Evolutionary conservation across 2,329 filamentous ascomycete genomes (phyloP).

Genomic region (Neofusicoccum sp.): DNA sequence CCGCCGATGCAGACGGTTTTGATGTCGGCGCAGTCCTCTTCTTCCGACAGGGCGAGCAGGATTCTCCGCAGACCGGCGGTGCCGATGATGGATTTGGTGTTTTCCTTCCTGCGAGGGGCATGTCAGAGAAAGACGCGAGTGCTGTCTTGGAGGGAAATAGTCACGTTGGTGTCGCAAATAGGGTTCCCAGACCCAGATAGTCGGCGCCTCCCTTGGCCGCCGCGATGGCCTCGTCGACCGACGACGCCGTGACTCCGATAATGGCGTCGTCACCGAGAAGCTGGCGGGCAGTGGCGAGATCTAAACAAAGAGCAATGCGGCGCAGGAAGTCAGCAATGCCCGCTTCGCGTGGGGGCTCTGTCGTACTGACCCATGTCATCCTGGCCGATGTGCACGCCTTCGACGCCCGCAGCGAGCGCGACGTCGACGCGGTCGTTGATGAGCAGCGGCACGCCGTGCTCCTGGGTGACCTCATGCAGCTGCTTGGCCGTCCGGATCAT

Average conservation of each 20-base stretch:
- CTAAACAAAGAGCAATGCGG: conserved; percentile 35
- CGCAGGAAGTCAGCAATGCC: not conserved
- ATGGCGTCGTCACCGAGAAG: conserved; percentile 75
- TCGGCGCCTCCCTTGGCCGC: conserved; percentile 77
- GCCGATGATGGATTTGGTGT: conserved; percentile 80
- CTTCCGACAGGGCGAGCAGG: conserved; percentile 57
- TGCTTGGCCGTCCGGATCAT: conserved; percentile 68
- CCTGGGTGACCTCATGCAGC: conserved; percentile 69
- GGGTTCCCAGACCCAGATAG: conserved; percentile 87
- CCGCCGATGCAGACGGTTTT: conserved; percentile 81
- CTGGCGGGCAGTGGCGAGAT: conserved; percentile 63
- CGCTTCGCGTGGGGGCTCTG: not conserved
- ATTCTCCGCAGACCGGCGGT: conserved; percentile 68
- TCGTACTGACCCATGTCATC: conserved; percentile 72
- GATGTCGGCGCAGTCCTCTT: conserved; percentile 25
- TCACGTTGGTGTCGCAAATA: conserved; percentile 79
- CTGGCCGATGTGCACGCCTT: conserved; percentile 92
- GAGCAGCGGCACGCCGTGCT: conserved; percentile 71
- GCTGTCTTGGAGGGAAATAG: not conserved
- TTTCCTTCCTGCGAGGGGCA: conserved; percentile 64
- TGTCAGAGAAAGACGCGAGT: not conserved
- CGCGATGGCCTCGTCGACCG: conserved; percentile 65
- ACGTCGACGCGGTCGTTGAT: conserved; percentile 95
- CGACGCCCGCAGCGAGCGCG: conserved; percentile 77
- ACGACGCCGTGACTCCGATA: conserved; percentile 84